Percentiles rank a stretch among this genome's conserved stretches.
Conservation (phyloP, 2,329 filamentous ascomycete genomes). For the Lasiodiplodia sp. region DNA sequence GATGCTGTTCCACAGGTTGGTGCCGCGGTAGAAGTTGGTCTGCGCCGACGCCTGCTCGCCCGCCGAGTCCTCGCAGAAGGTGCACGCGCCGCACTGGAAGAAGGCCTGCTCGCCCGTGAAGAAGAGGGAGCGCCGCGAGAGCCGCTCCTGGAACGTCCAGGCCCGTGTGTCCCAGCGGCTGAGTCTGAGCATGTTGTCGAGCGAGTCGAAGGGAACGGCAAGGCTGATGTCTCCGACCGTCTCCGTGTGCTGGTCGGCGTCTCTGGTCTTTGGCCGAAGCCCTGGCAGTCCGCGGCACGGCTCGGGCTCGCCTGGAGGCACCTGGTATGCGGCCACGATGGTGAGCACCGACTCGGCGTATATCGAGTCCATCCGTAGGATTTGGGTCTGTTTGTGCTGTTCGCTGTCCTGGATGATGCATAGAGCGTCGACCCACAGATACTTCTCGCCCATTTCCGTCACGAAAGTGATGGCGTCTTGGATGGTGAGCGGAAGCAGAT, state of each 20-base stretch:
- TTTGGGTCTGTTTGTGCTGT: conserved; percentile 1
- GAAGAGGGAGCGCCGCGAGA: conserved; percentile 30
- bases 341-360: conserved; percentile 22
- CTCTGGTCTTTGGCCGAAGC: not conserved
- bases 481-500: not conserved
- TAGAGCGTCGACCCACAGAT: conserved; percentile 28
- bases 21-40: not conserved
- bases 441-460: conserved; percentile 22
- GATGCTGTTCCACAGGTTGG: not conserved
- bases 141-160: conserved; percentile 34
- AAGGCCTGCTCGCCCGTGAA: conserved; percentile 29
- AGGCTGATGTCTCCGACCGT: not conserved
- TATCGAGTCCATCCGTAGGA: conserved; percentile 17
- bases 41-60: not conserved
- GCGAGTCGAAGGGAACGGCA: not conserved
- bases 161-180: conserved; percentile 9
- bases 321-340: not conserved
- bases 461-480: conserved; percentile 29
- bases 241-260: not conserved
- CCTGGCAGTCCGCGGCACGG: not conserved
- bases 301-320: not conserved
- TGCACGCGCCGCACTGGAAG: conserved; percentile 29
- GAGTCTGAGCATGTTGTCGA: not conserved
- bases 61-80: conserved; percentile 1
- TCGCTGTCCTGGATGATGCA: conserved; percentile 30